Evolutionary conservation across 257 asterid genomes (phyloP).

Genomic region (Ilex aquifolium): DNA sequence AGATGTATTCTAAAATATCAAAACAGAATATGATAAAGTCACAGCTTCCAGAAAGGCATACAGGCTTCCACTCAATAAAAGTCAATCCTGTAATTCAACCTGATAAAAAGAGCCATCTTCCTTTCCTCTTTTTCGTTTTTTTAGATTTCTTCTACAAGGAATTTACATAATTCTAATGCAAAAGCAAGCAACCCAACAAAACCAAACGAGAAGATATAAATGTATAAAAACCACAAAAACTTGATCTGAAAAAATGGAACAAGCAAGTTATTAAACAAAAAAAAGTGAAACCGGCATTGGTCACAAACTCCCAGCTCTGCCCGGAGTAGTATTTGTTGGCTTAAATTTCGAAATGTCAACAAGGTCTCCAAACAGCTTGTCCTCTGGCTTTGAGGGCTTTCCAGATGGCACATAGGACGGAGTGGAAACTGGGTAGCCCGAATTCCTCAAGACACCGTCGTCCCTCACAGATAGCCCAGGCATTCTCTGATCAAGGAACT

Average conservation of each 20-base stretch:
- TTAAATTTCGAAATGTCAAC: conserved; percentile 51
- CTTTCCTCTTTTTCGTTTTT: conserved; percentile 2
- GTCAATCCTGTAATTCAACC: background rate
- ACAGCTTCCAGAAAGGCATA: too few species aligned
- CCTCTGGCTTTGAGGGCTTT: conserved; percentile 72
- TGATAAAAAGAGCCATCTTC: too few species aligned
- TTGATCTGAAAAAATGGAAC: background rate
- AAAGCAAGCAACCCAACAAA: background rate
- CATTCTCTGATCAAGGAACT: conserved; percentile 59
- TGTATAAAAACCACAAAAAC: conserved; percentile 3
- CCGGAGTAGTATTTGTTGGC: conserved; percentile 27
- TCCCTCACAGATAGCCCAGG: conserved; percentile 72
- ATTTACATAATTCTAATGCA: conserved; percentile 20
- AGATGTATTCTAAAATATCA: too few species aligned
- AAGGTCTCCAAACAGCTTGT: conserved; percentile 59
- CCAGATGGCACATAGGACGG: conserved; percentile 55
- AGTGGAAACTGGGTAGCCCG: conserved; percentile 27
- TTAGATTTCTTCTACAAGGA: conserved; percentile 30
- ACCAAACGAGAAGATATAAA: too few species aligned
- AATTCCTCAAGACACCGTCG: conserved; percentile 33
- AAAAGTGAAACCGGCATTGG: conserved; percentile 4
- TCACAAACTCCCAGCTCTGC: conserved; percentile 45
- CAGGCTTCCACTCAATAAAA: background rate
- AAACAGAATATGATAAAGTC: too few species aligned
- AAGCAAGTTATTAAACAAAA: conserved; percentile 24